phyloP scores from a whole-genome alignment of 306 rosid genomes.

The Prunus davidiana region DNA sequence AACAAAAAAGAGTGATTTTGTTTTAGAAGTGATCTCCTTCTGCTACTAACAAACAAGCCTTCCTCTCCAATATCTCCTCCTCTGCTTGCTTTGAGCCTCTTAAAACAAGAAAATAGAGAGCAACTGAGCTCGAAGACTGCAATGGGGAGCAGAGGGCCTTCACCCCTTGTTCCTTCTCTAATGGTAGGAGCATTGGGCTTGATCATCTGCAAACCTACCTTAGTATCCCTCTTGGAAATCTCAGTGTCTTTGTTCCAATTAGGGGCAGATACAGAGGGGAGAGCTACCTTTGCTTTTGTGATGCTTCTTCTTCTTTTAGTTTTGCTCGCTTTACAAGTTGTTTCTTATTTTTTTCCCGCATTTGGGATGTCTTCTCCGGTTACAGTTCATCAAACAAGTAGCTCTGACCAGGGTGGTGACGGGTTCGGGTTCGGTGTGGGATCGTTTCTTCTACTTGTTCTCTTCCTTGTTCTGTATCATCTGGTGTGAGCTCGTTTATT shows the following conservation, averaged over 20 bases:
- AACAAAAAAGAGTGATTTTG: conserved; percentile 11
- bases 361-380: conserved; percentile 15
- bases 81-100: not conserved
- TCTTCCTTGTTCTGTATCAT: conserved; percentile 36
- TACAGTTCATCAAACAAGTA: conserved; percentile 3
- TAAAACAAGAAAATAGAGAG: not conserved
- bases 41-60: conserved; percentile 2
- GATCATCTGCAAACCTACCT: conserved; percentile 43
- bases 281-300: conserved; percentile 7
- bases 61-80: not conserved
- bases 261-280: conserved; percentile 22
- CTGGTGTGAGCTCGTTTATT: conserved; percentile 17
- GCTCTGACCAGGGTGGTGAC: conserved; percentile 17
- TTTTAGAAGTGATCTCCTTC: conserved; percentile 14
- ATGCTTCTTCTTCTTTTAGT: conserved; percentile 31
- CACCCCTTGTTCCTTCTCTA: conserved; percentile 62
- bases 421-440: conserved; percentile 34
- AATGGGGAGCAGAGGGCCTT: conserved; percentile 64
- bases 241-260: conserved; percentile 18
- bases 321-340: conserved; percentile 11
- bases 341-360: conserved; percentile 25
- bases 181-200: conserved; percentile 49
- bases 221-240: conserved; percentile 35
- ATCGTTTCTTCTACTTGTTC: conserved; percentile 25
- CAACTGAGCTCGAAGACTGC: not conserved